Evolutionary conservation across 345 rosid genomes (phyloP).

Genomic region (Linum lewisii): DNA sequence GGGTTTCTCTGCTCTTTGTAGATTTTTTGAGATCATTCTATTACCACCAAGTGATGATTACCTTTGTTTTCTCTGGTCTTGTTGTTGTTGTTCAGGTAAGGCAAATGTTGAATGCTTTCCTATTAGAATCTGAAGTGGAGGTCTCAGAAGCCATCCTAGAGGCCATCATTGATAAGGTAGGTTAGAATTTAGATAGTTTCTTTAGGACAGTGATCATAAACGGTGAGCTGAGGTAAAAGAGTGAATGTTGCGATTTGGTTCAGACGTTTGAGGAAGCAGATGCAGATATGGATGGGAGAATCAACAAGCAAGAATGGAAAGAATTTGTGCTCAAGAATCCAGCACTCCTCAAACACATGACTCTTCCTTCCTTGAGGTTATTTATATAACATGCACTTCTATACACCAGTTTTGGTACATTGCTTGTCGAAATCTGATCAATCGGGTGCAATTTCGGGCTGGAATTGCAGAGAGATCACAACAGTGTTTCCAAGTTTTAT

Average conservation of each 20-base stretch:
- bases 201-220: no score
- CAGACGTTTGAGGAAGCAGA: conserved; percentile 9
- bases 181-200: background rate
- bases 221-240: no score
- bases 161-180: conserved; percentile 22
- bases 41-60: no score
- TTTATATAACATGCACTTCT: background rate
- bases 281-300: background rate
- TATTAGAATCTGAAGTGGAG: conserved; percentile 19
- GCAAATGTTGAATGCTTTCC: conserved; percentile 29
- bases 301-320: conserved; percentile 7
- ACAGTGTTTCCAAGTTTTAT: conserved; percentile 21
- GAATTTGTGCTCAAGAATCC: conserved; percentile 5
- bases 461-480: conserved; percentile 20
- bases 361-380: conserved; percentile 5
- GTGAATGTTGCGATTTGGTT: background rate
- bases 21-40: no score
- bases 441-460: no score
- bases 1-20: no score
- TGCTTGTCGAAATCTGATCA: background rate
- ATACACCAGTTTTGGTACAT: background rate
- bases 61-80: background rate
- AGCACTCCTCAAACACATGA: conserved; percentile 1
- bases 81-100: conserved; percentile 25
- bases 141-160: conserved; percentile 20